phyloP scores from a whole-genome alignment of 495 filamentous ascomycete genomes.

The Annulohypoxylon stygium region DNA sequence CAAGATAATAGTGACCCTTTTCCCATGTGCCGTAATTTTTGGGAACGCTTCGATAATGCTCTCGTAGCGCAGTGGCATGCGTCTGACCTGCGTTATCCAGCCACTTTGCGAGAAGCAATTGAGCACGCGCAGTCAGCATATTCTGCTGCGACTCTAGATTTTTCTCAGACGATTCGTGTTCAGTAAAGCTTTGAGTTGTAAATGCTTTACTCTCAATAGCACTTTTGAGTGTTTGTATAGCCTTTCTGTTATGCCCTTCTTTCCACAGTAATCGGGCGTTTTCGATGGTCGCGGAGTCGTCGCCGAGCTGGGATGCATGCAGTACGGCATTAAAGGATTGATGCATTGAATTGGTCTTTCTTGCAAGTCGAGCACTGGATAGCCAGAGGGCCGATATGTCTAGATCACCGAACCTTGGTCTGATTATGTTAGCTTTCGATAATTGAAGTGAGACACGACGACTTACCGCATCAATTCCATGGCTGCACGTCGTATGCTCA shows the following conservation, averaged over 20 bases:
- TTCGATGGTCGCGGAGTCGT: constrained; percentile 88
- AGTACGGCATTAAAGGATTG: constrained; percentile 94
- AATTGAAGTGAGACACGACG: constrained; percentile 4
- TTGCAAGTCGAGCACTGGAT: constrained; percentile 83
- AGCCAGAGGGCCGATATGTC: constrained; percentile 90
- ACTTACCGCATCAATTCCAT: constrained; percentile 80
- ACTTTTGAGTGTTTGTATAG: constrained; percentile 88
- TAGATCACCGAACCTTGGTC: constrained; percentile 65
- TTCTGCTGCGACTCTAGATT: constrained; percentile 63
- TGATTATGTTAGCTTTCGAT: constrained; percentile 54
- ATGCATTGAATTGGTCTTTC: constrained; percentile 83
- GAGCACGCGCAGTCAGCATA: constrained; percentile 72
- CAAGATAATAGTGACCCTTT: constrained; percentile 96
- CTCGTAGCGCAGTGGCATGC: constrained; percentile 78
- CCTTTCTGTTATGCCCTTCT: constrained; percentile 92
- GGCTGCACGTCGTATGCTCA: constrained; percentile 86
- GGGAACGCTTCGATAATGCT: constrained; percentile 81
- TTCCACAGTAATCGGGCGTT: constrained; percentile 95
- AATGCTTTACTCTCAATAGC: constrained; percentile 84
- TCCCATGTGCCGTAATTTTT: constrained; percentile 80
- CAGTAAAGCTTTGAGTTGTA: constrained; percentile 53
- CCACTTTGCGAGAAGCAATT: constrained; percentile 95
- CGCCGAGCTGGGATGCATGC: constrained; percentile 85
- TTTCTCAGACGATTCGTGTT: constrained; percentile 61
- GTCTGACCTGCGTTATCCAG: constrained; percentile 92